Percentiles rank a stretch among this genome's conserved stretches.
Conservation (phyloP, 352 stramenopile species). For the Globisporangium recalcitrans region DNA sequence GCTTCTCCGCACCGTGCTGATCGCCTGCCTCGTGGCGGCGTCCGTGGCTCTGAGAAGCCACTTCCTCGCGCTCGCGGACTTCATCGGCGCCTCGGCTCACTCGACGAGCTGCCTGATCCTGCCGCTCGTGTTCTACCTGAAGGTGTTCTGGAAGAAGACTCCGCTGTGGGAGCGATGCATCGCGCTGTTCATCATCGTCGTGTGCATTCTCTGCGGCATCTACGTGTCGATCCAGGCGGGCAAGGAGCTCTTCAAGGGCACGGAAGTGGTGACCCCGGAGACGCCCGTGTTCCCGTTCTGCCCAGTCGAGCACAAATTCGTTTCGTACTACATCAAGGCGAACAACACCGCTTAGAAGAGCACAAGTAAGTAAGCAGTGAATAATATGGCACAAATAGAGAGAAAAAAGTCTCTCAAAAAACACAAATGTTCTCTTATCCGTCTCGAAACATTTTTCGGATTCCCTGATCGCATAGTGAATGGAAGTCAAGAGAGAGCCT, state of each 20-base stretch:
- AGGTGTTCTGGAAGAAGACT: conserved; percentile 21
- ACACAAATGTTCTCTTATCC: neutral
- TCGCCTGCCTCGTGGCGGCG: conserved; percentile 18
- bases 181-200: conserved; percentile 19
- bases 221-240: conserved; percentile 22
- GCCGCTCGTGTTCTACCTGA: conserved; percentile 32
- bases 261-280: conserved; percentile 9
- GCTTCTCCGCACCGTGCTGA: conserved; percentile 20
- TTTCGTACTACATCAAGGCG: conserved; percentile 17
- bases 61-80: conserved; percentile 24
- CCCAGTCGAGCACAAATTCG: conserved; percentile 13
- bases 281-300: conserved; percentile 20
- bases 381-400: neutral
- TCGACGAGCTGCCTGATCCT: conserved; percentile 28
- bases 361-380: neutral
- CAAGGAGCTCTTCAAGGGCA: conserved; percentile 16
- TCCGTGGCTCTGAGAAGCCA: conserved; percentile 17
- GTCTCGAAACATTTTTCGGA: neutral
- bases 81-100: conserved; percentile 25
- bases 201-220: conserved; percentile 20
- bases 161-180: conserved; percentile 18
- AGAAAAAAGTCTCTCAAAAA: neutral
- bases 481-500: too few species aligned
- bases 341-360: neutral
- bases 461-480: too few species aligned